These are phyloP conservation scores for Agaricus sinodeliciosus DNA, from an alignment of 768 basidiomycete genomes.

Conservation along the genomic window DNA sequence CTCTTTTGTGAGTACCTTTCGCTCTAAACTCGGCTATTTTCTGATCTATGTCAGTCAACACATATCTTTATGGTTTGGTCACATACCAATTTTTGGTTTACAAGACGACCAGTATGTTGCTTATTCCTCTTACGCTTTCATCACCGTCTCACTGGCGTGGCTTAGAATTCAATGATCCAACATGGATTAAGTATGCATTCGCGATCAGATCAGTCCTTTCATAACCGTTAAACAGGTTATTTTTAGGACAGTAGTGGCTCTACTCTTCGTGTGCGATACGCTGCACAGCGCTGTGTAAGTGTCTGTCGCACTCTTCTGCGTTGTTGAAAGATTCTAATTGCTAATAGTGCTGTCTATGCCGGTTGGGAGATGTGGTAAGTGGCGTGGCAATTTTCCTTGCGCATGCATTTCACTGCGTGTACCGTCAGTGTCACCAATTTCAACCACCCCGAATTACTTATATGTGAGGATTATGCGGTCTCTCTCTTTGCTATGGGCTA, in stretches of 20 bases:
- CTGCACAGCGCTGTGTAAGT: constrained; percentile 29
- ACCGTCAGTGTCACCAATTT: constrained; percentile 26
- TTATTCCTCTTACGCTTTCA: background rate
- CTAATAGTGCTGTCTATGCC: constrained; percentile 19
- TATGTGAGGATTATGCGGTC: constrained; percentile 14
- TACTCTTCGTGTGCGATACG: constrained; percentile 26
- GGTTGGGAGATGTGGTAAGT: constrained; percentile 22
- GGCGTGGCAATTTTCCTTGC: too few species aligned
- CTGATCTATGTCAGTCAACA: constrained; percentile 13
- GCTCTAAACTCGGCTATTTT: background rate
- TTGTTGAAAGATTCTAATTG: background rate
- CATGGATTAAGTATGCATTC: constrained; percentile 23
- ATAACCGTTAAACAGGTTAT: background rate
- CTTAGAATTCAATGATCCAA: constrained; percentile 29
- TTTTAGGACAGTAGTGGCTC: constrained; percentile 21
- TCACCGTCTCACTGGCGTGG: background rate
- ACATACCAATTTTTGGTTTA: constrained; percentile 27
- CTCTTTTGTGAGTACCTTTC: constrained; percentile 19
- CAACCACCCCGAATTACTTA: constrained; percentile 22
- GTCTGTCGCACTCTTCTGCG: background rate
- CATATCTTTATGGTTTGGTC: constrained; percentile 27
- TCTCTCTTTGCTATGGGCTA: background rate
- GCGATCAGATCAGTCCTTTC: background rate
- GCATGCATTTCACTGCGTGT: background rate
- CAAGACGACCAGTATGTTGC: constrained; percentile 19